phyloP scores from a whole-genome alignment of 768 basidiomycete genomes.

The Tylopilus rubrobrunneus region DNA sequence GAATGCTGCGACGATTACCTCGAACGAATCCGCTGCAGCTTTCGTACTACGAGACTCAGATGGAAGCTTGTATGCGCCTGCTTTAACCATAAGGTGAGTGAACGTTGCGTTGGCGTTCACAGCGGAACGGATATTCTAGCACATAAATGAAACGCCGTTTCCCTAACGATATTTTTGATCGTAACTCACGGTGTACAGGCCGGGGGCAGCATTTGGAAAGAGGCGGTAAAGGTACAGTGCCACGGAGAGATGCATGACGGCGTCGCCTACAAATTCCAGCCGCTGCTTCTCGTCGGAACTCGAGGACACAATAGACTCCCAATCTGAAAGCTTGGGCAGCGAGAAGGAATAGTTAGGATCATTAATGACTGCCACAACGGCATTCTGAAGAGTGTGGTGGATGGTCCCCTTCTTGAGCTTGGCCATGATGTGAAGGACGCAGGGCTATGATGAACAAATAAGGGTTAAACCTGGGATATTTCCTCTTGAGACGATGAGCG shows the following conservation, averaged over 20 bases:
- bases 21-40: conserved; percentile 44
- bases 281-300: conserved; percentile 34
- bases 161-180: not conserved
- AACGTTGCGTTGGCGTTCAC: conserved; percentile 36
- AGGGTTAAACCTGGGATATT: too few species aligned
- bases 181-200: conserved; percentile 34
- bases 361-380: conserved; percentile 25
- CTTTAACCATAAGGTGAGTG: conserved; percentile 36
- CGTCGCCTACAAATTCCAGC: conserved; percentile 47
- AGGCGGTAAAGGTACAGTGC: conserved; percentile 36
- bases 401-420: conserved; percentile 19
- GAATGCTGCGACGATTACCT: conserved; percentile 43
- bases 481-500: too few species aligned
- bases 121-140: conserved; percentile 22
- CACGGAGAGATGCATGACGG: conserved; percentile 41
- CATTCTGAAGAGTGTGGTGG: conserved; percentile 18
- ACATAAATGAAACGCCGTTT: not conserved
- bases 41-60: conserved; percentile 29
- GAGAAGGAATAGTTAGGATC: conserved; percentile 27
- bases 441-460: not conserved
- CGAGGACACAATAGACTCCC: conserved; percentile 28
- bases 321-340: conserved; percentile 25
- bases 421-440: conserved; percentile 11
- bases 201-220: conserved; percentile 31
- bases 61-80: conserved; percentile 25